phyloP scores from a whole-genome alignment of 2,329 filamentous ascomycete species.

The Phyllosticta citribraziliensis region DNA sequence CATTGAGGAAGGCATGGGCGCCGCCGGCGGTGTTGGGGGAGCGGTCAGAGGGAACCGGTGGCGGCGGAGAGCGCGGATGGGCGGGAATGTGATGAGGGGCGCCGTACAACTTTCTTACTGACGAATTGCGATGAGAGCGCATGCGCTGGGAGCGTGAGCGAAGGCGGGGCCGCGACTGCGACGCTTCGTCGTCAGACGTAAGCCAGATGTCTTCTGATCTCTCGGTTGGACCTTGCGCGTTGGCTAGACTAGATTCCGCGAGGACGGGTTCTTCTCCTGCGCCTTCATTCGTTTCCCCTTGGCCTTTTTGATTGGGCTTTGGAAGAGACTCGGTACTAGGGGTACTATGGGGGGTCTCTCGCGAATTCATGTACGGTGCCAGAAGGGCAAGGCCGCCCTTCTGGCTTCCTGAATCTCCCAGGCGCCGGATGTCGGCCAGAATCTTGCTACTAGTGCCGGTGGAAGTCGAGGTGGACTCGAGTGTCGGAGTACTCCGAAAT shows the following conservation, averaged over 20 bases:
- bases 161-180: neutral
- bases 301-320: neutral
- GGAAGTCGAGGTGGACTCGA: neutral
- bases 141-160: neutral
- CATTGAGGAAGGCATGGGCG: neutral
- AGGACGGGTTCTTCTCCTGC: neutral
- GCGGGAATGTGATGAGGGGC: neutral
- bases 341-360: neutral
- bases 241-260: neutral
- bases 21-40: neutral
- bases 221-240: neutral
- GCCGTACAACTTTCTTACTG: neutral
- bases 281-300: neutral
- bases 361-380: slow-evolving; percentile 8
- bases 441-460: slow-evolving; percentile 3
- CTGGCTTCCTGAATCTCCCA: slow-evolving; percentile 5
- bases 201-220: slow-evolving; percentile 7
- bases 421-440: slow-evolving; percentile 6
- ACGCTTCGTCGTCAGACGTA: slow-evolving; percentile 4
- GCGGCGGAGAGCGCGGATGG: neutral
- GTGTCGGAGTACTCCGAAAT: neutral
- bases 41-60: neutral
- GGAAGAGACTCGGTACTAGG: neutral
- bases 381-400: slow-evolving; percentile 4
- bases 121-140: neutral